Evolutionary conservation across 2,329 filamentous ascomycete species (phyloP).

Genomic region (Pseudogymnoascus destructans): DNA sequence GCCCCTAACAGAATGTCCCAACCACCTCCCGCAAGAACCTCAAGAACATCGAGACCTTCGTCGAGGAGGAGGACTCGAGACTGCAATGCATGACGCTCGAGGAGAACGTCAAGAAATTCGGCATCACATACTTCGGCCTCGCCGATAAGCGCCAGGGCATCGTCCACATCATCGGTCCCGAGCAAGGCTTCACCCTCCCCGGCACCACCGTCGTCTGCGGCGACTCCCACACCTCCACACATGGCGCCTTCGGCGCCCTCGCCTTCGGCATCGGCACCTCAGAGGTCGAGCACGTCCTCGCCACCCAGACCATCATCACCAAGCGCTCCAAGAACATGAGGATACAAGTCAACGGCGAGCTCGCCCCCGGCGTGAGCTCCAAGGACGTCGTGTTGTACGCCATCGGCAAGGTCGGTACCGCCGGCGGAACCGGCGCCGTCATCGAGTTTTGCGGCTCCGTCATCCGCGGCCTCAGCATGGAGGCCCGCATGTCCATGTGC

Average conservation of each 20-base stretch:
- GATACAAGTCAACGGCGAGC: slow-evolving; percentile 83
- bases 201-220: slow-evolving; percentile 95
- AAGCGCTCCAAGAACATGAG: slow-evolving; percentile 98
- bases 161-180: slow-evolving; percentile 94
- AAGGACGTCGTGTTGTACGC: slow-evolving; percentile 91
- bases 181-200: slow-evolving; percentile 96
- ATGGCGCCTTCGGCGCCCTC: slow-evolving; percentile 88
- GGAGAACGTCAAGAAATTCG: slow-evolving; percentile 93
- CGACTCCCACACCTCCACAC: slow-evolving; percentile 95
- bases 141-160: slow-evolving; percentile 96
- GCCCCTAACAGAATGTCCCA: slow-evolving; percentile 62
- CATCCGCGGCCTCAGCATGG: slow-evolving; percentile 81
- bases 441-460: slow-evolving; percentile 97
- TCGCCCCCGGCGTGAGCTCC: slow-evolving; percentile 82
- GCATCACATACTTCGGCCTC: slow-evolving; percentile 92
- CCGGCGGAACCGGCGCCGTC: slow-evolving; percentile 84
- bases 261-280: slow-evolving; percentile 97
- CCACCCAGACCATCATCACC: slow-evolving; percentile 89
- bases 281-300: slow-evolving; percentile 96
- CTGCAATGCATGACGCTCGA: slow-evolving; percentile 92
- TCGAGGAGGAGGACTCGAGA: slow-evolving; percentile 86
- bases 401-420: slow-evolving; percentile 88
- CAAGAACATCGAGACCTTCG: slow-evolving; percentile 87
- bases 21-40: slow-evolving; percentile 82
- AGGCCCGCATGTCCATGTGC: slow-evolving; percentile 97